Base-by-base conservation (phyloP, 352 stramenopile species). In the Pythium volutum region DNA sequence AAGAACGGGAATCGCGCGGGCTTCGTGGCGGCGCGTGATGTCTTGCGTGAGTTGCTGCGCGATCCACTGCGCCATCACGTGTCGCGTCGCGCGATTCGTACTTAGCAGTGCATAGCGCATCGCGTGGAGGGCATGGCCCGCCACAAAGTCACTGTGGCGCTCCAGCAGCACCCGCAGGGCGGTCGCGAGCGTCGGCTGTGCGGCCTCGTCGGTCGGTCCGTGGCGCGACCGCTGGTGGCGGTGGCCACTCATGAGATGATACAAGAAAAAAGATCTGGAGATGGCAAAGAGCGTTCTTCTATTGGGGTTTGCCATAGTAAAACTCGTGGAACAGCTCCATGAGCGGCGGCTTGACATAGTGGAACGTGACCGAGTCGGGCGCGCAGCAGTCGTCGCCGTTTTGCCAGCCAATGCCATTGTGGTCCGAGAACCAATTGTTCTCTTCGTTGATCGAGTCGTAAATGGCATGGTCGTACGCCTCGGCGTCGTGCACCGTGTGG, bases 381-480 rank as follows among this genome's bases (percentile, higher is more conserved):
- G 86, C 84, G 49, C 79, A 91, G 71, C 84, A 93, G 29, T 80
- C 73, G 34, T 85, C 72, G 47, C 76, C 86, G 55, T 87, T 93
- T 62, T 89, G 78, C 82, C 83, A 93, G 43, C 83, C 82, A 59
- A 95, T 84, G 11, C 84, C 83, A 38, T 79, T 60, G 50, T 93
- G 84, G 62, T 95, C 84, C 55, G 84, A 91, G 64, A 93, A 95
- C 86, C 86, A 95, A 66, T 95, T 95, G 68, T 89, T 91, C 64
- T 93, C 84, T 26, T 92, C 71, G 58, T 91, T 90, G 59, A 93
- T 88, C 7, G 86, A 88, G 38, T 72, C 60, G 57, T 89, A 93
- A 27, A 92, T 47, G 0, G 59, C 70, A 66, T 92, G 81, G 60
- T 95, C 76, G 69, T 81, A 95, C 2, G 72, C 83, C 5, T 86